Conservation (phyloP, 495 filamentous ascomycete species). For the Xylaria telfairii region DNA sequence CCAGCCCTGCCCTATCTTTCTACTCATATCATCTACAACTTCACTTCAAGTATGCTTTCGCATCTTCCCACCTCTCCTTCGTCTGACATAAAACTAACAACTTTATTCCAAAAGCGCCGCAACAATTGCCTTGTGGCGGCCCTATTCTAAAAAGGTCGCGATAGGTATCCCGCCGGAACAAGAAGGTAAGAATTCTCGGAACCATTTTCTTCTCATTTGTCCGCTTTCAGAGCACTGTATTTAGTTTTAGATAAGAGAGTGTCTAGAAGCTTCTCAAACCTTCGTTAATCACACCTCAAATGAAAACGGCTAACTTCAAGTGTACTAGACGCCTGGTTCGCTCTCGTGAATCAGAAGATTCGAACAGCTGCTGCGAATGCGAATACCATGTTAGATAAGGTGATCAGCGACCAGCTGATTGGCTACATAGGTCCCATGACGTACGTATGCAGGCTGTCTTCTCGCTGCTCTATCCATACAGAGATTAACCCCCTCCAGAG, state of each 20-base stretch:
- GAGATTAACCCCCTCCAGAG: background rate
- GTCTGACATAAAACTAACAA: background rate
- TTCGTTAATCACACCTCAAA: too few species aligned
- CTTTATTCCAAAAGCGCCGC: background rate
- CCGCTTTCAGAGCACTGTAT: too few species aligned
- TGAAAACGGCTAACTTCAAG: too few species aligned
- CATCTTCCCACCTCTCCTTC: background rate
- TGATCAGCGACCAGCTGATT: conserved; percentile 4
- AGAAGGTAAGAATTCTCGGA: too few species aligned
- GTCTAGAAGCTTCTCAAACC: too few species aligned
- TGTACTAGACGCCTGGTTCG: background rate
- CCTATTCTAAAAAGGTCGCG: background rate
- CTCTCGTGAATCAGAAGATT: conserved; percentile 2
- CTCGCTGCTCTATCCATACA: background rate
- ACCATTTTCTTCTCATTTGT: too few species aligned
- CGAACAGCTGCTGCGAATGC: background rate
- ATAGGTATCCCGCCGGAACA: background rate
- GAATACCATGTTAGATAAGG: conserved; percentile 5
- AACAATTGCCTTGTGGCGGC: conserved; percentile 1
- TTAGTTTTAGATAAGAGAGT: too few species aligned
- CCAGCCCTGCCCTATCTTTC: background rate
- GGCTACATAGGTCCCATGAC: conserved; percentile 10
- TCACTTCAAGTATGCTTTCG: conserved; percentile 9
- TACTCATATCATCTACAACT: conserved; percentile 10
- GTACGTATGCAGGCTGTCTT: background rate